These are phyloP conservation scores for Paratrypanosoma confusum DNA, from an alignment of 208 protist genomes.

Conservation along the genomic window DNA sequence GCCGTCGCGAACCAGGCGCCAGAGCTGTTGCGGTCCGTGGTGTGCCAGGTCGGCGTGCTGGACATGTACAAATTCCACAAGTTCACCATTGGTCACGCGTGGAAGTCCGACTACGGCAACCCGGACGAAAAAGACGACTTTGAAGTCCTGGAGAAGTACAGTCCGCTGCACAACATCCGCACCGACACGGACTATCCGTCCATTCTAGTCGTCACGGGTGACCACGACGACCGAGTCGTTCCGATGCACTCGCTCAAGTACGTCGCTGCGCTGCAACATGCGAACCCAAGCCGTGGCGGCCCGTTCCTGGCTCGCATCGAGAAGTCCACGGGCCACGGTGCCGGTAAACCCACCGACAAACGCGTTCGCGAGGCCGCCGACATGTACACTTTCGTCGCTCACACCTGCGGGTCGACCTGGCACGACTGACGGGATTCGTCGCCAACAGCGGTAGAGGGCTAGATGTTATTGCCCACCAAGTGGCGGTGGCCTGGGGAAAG, in stretches of 20 bases:
- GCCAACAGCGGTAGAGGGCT: no score
- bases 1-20: constrained; percentile 86
- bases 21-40: constrained; percentile 62
- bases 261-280: constrained; percentile 86
- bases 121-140: constrained; percentile 90
- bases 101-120: constrained; percentile 90
- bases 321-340: constrained; percentile 77
- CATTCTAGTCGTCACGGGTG: constrained; percentile 85
- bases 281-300: constrained; percentile 40
- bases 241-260: constrained; percentile 95
- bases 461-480: no score
- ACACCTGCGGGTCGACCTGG: constrained; percentile 63
- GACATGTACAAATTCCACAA: constrained; percentile 95
- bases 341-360: constrained; percentile 89
- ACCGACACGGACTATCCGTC: constrained; percentile 73
- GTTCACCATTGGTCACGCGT: constrained; percentile 91
- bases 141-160: constrained; percentile 86
- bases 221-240: constrained; percentile 95
- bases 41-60: constrained; percentile 87
- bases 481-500: no score
- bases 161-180: constrained; percentile 90
- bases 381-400: constrained; percentile 90
- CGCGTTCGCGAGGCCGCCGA: constrained; percentile 76
- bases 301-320: constrained; percentile 83
- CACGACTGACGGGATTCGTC: constrained; percentile 29